phyloP scores from a whole-genome alignment of 2,329 filamentous ascomycete genomes.

The Pezicula neosporulosa region DNA sequence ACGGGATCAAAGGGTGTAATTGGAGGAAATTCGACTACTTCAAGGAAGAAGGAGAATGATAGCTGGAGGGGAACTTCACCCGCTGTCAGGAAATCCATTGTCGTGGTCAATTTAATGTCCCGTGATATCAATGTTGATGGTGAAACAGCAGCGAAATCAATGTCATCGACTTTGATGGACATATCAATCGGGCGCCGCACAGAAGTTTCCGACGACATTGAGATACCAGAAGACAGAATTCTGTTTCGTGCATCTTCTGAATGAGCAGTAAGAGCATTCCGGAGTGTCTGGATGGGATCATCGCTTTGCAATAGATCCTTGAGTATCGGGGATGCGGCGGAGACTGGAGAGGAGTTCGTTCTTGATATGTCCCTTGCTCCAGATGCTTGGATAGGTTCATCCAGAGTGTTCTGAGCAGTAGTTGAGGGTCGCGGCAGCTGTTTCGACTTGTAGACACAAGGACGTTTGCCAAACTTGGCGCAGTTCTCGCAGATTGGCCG shows the following conservation, averaged over 20 bases:
- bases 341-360: too few species aligned
- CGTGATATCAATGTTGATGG: slow-evolving; percentile 9
- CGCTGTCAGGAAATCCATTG: slow-evolving; percentile 14
- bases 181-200: neutral
- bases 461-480: slow-evolving; percentile 7
- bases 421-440: neutral
- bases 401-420: neutral
- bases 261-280: too few species aligned
- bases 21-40: slow-evolving; percentile 13
- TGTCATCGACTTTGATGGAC: too few species aligned
- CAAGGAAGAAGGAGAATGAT: slow-evolving; percentile 13
- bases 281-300: too few species aligned
- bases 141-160: too few species aligned
- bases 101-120: slow-evolving; percentile 19
- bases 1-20: slow-evolving; percentile 14
- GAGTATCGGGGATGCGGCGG: too few species aligned
- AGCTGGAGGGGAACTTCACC: slow-evolving; percentile 3
- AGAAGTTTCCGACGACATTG: too few species aligned
- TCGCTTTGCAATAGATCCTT: too few species aligned
- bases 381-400: neutral
- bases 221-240: too few species aligned
- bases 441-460: slow-evolving; percentile 13
- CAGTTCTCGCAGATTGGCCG: slow-evolving; percentile 19
- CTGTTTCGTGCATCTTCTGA: too few species aligned
- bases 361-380: too few species aligned